These are phyloP conservation scores for Didymellaceae sp. DNA, from an alignment of 2,329 filamentous ascomycete genomes.

Conservation along the genomic window DNA sequence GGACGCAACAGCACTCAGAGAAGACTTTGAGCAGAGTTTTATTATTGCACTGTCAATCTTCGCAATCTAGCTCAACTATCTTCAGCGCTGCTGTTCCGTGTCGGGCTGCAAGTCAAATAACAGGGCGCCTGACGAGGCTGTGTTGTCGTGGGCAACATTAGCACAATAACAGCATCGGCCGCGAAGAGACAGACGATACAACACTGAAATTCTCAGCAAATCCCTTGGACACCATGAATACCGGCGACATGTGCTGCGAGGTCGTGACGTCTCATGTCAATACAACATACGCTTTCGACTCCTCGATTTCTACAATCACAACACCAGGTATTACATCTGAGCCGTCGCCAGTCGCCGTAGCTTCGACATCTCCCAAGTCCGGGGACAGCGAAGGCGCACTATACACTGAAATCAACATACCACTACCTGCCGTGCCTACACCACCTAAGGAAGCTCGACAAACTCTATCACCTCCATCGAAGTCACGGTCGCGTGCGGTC, in stretches of 20 bases:
- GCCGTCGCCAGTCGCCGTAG: neutral
- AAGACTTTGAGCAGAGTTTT: neutral
- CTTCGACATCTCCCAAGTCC: slow-evolving; percentile 2
- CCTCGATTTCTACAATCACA: slow-evolving; percentile 5
- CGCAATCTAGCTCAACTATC: neutral
- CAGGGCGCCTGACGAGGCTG: slow-evolving; percentile 18
- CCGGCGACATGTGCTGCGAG: slow-evolving; percentile 10
- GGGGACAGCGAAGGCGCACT: slow-evolving; percentile 35
- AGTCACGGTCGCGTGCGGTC: slow-evolving; percentile 28
- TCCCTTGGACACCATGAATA: slow-evolving; percentile 3
- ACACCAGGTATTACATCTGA: slow-evolving; percentile 8
- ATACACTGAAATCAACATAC: slow-evolving; percentile 46
- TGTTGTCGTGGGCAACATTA: slow-evolving; percentile 2
- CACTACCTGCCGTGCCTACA: slow-evolving; percentile 32
- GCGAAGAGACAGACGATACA: neutral
- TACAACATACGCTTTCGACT: slow-evolving; percentile 4
- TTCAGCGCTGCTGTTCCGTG: neutral
- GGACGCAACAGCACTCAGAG: neutral
- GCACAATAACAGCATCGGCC: neutral
- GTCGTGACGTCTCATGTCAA: slow-evolving; percentile 6
- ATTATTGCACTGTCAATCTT: neutral
- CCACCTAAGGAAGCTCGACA: slow-evolving; percentile 7
- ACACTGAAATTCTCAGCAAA: neutral
- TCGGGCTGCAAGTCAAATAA: slow-evolving; percentile 4
- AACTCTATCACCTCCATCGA: slow-evolving; percentile 12